Evolutionary conservation across 176 grass and related monocot species (phyloP).

Genomic region (Hyparrhenia diplandra): DNA sequence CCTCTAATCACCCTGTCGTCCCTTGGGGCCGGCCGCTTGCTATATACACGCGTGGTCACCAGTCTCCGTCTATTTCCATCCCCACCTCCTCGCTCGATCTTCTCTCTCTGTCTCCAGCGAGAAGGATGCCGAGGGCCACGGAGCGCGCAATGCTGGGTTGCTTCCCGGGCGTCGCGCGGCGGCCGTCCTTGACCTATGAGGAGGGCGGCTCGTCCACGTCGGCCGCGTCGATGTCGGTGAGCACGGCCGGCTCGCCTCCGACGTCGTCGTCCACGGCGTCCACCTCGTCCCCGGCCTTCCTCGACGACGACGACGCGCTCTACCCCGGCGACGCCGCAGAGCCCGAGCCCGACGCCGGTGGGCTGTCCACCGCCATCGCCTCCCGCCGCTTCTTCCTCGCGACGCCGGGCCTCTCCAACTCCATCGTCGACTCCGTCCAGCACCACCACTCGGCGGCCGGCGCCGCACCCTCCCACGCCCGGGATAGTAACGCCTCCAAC

Average conservation of each 20-base stretch:
- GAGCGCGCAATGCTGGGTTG: constrained; percentile 55
- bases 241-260: constrained; percentile 18
- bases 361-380: constrained; percentile 70
- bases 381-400: constrained; percentile 65
- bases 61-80: constrained; percentile 14
- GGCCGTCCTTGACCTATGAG: constrained; percentile 18
- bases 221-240: constrained; percentile 16
- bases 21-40: no score
- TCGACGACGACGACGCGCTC: constrained; percentile 43
- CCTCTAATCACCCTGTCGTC: background rate
- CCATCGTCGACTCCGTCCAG: constrained; percentile 65
- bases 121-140: constrained; percentile 18
- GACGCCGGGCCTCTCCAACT: constrained; percentile 62
- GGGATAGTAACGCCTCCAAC: background rate
- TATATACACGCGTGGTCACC: constrained; percentile 21
- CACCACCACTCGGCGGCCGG: background rate
- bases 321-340: constrained; percentile 33
- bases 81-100: background rate
- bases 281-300: constrained; percentile 29
- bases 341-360: constrained; percentile 17
- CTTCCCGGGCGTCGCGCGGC: constrained; percentile 27
- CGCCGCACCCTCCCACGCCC: background rate
- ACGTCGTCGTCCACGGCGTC: constrained; percentile 30
- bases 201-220: background rate
- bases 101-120: no score